Evolutionary conservation across 2,329 filamentous ascomycete species (phyloP), one percentile per base, ranked within the genome.

Genomic region (Epichloe sibirici): DNA sequence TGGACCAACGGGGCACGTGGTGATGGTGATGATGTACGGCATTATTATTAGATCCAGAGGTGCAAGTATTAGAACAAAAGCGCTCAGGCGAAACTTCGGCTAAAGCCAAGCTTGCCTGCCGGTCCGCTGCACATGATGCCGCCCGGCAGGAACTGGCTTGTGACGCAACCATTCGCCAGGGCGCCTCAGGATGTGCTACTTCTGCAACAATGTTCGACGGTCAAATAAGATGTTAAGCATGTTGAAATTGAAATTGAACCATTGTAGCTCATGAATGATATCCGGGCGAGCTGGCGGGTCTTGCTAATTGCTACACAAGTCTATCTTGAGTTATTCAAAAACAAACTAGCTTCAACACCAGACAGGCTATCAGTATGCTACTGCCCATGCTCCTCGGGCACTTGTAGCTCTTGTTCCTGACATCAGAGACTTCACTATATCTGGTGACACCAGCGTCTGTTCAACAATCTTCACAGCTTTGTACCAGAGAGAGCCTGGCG

Each of bases 41-140:
- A 49, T 51, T 21, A 2, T 21, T 21, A 21, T 21, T 37, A 49
- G 49, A 54, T 49, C 45, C 31, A 38, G 55, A 53, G 57, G 59
- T 64, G 63, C 56, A 52, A 61, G 58, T 54, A 61, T 57, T 60
- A 60, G 58, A 59, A 66, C 68, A 71, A 70, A 71, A 70, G 67
- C 64, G 67, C 69, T 68, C 67, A 67, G 64, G 69, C 66, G 66
- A 67, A 72, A 72, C 66, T 65, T 70, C 71, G 70, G 71, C 61
- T 71, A 71, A 71, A 53, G 49, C 35, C 38, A 35, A 52, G 53
- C 48, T 45, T 49, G 28, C 51, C 34, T 49, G 28, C 51, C 34
- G 25, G 45, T 39, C 31, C 9, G 38, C 34, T 15, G 37, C 28
- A 38, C 12, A 31, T 48, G 45, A 52, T 49, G 51, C 56, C 56